phyloP scores from a whole-genome alignment of 2,329 filamentous ascomycete species.

The Diaporthe sp. region DNA sequence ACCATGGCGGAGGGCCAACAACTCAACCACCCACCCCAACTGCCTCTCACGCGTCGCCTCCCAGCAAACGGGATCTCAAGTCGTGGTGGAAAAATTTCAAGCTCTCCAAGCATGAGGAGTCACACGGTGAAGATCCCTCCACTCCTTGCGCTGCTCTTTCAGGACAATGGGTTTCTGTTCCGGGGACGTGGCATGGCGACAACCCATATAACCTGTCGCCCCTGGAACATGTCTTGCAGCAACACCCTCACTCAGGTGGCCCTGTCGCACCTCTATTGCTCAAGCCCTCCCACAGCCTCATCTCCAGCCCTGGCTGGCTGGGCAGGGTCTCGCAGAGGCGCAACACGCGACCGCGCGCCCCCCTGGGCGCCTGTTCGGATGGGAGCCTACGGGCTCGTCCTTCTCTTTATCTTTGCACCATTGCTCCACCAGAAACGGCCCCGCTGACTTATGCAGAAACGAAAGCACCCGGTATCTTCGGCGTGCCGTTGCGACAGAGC shows the following conservation, averaged over 20 bases:
- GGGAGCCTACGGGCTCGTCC: neutral
- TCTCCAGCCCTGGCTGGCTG: constrained; percentile 21
- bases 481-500: constrained; percentile 90
- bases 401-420: neutral
- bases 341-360: neutral
- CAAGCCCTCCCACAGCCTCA: constrained; percentile 4
- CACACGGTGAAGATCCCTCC: constrained; percentile 62
- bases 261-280: neutral
- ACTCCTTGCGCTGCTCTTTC: constrained; percentile 30
- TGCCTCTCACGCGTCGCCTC: constrained; percentile 71
- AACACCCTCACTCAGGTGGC: neutral
- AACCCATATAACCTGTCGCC: neutral
- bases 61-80: constrained; percentile 86
- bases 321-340: constrained; percentile 6
- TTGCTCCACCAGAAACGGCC: neutral
- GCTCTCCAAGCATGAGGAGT: constrained; percentile 68
- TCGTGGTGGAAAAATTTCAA: constrained; percentile 99
- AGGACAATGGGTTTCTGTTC: neutral
- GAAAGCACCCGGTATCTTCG: constrained; percentile 84
- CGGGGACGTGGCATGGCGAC: neutral
- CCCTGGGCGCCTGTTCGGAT: neutral
- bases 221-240: constrained; percentile 14
- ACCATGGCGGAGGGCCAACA: constrained; percentile 16
- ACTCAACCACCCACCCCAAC: constrained; percentile 41
- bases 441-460: constrained; percentile 51